Evolutionary conservation across 257 asterid species (phyloP).

Genomic region (Solanum ossicruentum): DNA sequence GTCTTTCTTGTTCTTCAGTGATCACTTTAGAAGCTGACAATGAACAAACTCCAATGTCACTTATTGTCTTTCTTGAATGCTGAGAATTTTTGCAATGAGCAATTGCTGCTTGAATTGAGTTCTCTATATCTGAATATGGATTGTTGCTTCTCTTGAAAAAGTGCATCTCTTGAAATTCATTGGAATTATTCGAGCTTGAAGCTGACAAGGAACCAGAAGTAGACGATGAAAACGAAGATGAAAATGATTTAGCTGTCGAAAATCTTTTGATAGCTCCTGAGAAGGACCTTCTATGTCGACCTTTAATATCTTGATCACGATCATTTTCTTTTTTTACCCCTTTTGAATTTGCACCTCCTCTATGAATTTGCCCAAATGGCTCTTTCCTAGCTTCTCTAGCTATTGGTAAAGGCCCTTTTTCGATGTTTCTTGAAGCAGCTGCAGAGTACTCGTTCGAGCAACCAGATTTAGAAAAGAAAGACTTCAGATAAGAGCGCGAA

Average conservation of each 20-base stretch:
- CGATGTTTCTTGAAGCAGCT: conserved; percentile 11
- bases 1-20: conserved; percentile 32
- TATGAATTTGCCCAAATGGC: conserved; percentile 48
- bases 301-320: conserved; percentile 4
- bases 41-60: conserved; percentile 28
- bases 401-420: conserved; percentile 10
- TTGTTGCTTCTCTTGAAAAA: conserved; percentile 30
- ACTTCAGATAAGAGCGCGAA: conserved; percentile 47
- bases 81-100: conserved; percentile 82
- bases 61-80: conserved; percentile 23
- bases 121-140: conserved; percentile 45
- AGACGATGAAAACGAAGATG: conserved; percentile 17
- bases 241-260: conserved; percentile 27
- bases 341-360: background rate
- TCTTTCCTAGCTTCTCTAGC: conserved; percentile 3
- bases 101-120: conserved; percentile 87
- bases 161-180: conserved; percentile 21
- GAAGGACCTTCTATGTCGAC: conserved; percentile 62
- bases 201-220: conserved; percentile 12
- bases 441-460: conserved; percentile 32
- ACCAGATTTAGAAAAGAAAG: conserved; percentile 53
- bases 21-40: conserved; percentile 19
- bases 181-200: conserved; percentile 16
- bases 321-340: conserved; percentile 8
- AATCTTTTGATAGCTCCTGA: conserved; percentile 59